Percentiles rank a stretch among this genome's conserved stretches.
These are phyloP conservation scores for Leccinum pellstonianum DNA, from an alignment of 768 basidiomycete genomes.

Conservation along the genomic window DNA sequence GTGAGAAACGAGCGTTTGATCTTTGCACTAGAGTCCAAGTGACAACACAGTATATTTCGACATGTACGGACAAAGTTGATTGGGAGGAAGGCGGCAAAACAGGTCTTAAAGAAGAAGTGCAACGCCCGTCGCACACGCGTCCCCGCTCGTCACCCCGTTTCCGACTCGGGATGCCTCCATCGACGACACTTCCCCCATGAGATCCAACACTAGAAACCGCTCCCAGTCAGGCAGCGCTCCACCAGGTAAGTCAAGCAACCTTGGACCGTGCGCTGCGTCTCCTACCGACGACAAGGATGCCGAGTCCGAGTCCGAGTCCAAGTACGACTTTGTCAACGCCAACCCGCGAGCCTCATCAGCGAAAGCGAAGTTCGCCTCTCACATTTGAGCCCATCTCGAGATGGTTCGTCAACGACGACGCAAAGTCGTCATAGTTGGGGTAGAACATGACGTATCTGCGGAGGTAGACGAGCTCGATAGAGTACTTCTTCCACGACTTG, in stretches of 20 bases:
- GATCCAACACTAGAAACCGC: constrained; percentile 65
- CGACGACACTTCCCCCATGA: constrained; percentile 49
- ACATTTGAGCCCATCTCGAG: constrained; percentile 85
- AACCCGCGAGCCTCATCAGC: constrained; percentile 48
- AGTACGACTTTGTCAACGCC: constrained; percentile 6
- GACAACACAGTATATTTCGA: neutral
- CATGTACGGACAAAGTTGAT: constrained; percentile 2
- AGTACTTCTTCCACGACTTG: constrained; percentile 85
- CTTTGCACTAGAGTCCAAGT: neutral
- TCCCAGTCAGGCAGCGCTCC: constrained; percentile 50
- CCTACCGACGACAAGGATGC: neutral
- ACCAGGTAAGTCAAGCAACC: constrained; percentile 60
- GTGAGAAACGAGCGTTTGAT: too few species aligned
- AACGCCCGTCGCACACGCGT: constrained; percentile 29
- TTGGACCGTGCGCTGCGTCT: constrained; percentile 14
- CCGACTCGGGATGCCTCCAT: constrained; percentile 33
- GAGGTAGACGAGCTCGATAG: constrained; percentile 82
- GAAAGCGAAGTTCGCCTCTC: constrained; percentile 58
- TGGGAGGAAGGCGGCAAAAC: neutral
- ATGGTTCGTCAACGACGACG: constrained; percentile 87
- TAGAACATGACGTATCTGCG: constrained; percentile 88
- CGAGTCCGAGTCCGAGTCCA: too few species aligned
- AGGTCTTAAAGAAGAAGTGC: constrained; percentile 16
- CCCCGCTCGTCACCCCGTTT: constrained; percentile 33
- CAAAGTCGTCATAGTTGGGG: constrained; percentile 72